Base-by-base conservation (phyloP, 768 basidiomycete species). In the Lactarius pseudohatsudake region DNA sequence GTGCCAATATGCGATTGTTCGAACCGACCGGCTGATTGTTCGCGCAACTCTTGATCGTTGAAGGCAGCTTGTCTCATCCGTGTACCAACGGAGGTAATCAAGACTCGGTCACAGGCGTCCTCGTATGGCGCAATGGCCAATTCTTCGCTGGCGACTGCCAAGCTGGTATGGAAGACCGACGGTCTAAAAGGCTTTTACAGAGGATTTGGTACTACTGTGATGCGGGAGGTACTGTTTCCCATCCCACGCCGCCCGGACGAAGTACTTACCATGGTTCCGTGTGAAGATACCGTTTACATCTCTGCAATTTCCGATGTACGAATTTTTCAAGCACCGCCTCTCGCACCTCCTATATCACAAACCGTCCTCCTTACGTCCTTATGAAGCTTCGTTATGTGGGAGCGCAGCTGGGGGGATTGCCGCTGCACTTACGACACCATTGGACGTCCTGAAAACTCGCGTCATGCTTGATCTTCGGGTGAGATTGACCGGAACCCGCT, bases 361-460 rank as follows among this genome's bases (percentile, higher is more conserved):
- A 65, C 80, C 82, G 16, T 60, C 59, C 22, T 61, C 68, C 54
- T 76, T 92, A 9, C 85, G 84, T 68, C 85, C 86, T 3, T 83
- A 88, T 67, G 89, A 92, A 76, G 90, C 93, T 59, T 96, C 95
- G 0, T 69, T 89, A 4, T 98, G 96, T 72, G 97, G 96, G 3
- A 92, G 90, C 73, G 80, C 96, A 56, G 91, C 97, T 0, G 97
- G 97, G 9, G 96, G 91, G 0, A 79, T 92, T 32, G 95, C 95
- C 6, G 96, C 95, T 0, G 92, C 89, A 0, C 70, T 90, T 41
- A 98, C 97, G 1, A 98, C 97, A 0, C 97, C 97, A 1, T 80
- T 99, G 36, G 97, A 99, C 73, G 97, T 98, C 2, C 82, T 97
- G 40, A 99, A 99, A 76, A 99, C 97, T 1, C 85, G 97, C 20